Evolutionary conservation across 768 basidiomycete genomes (phyloP).

Genomic region (Suillus paluster): DNA sequence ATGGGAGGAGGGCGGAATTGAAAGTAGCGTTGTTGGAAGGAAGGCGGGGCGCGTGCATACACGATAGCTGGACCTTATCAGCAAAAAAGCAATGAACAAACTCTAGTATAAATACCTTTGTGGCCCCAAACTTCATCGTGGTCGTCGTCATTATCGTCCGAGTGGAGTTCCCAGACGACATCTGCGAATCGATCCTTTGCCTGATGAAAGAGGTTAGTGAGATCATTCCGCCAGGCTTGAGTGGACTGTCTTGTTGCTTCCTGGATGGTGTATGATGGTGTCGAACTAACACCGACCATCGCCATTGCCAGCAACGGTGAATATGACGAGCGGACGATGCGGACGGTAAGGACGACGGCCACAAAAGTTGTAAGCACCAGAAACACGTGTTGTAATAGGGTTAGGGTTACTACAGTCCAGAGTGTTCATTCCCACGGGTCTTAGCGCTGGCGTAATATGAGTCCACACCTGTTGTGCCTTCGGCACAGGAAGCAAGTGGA

Average conservation of each 20-base stretch:
- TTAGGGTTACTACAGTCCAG: constrained; percentile 10
- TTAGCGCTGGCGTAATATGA: no score
- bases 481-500: no score
- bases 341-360: background rate
- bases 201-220: constrained; percentile 73
- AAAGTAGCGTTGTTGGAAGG: constrained; percentile 90
- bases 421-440: no score
- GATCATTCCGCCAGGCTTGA: constrained; percentile 77
- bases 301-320: constrained; percentile 9
- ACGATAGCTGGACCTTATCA: constrained; percentile 68
- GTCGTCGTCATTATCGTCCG: constrained; percentile 53
- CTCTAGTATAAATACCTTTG: constrained; percentile 66
- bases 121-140: constrained; percentile 84
- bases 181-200: constrained; percentile 96
- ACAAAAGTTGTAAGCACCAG: constrained; percentile 6
- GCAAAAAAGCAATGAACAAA: constrained; percentile 7
- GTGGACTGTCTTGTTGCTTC: constrained; percentile 75
- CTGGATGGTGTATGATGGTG: constrained; percentile 54
- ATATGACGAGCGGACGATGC: background rate
- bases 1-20: constrained; percentile 66
- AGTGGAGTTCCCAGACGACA: constrained; percentile 88
- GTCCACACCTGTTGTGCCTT: no score
- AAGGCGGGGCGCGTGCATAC: constrained; percentile 92
- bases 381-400: constrained; percentile 13
- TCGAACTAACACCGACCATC: constrained; percentile 3